Evolutionary conservation across 495 filamentous ascomycete genomes (phyloP).

Genomic region (Annulohypoxylon nitens): DNA sequence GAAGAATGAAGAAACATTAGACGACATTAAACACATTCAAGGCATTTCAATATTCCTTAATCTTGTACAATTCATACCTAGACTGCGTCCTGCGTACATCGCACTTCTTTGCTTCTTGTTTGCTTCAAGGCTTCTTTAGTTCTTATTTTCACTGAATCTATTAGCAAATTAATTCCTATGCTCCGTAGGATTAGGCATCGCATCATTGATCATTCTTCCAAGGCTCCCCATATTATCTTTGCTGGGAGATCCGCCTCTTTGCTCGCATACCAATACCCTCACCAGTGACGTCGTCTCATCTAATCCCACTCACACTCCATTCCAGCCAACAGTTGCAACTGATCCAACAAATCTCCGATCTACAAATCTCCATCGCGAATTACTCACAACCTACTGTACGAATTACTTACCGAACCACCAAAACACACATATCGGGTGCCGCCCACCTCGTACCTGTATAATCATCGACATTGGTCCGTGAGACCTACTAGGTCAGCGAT

Average conservation of each 20-base stretch:
- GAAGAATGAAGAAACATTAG: not conserved
- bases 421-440: conserved; percentile 12
- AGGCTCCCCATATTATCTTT: conserved; percentile 2
- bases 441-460: conserved; percentile 15
- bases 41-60: conserved; percentile 12
- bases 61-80: conserved; percentile 8
- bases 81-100: conserved; percentile 6
- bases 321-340: conserved; percentile 14
- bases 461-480: conserved; percentile 9
- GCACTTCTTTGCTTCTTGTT: conserved; percentile 1
- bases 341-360: conserved; percentile 26
- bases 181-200: conserved; percentile 15
- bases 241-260: conserved; percentile 1
- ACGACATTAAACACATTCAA: not conserved
- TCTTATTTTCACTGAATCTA: not conserved
- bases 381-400: conserved; percentile 13
- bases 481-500: conserved; percentile 3
- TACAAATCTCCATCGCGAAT: conserved; percentile 12
- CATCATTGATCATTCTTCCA: not conserved
- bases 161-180: conserved; percentile 15
- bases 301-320: conserved; percentile 35
- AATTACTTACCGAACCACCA: conserved; percentile 20
- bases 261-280: conserved; percentile 28
- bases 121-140: not conserved
- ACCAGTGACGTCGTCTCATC: conserved; percentile 46